Base-by-base conservation (phyloP, 495 filamentous ascomycete genomes). In the Xylaria bambusicola region DNA sequence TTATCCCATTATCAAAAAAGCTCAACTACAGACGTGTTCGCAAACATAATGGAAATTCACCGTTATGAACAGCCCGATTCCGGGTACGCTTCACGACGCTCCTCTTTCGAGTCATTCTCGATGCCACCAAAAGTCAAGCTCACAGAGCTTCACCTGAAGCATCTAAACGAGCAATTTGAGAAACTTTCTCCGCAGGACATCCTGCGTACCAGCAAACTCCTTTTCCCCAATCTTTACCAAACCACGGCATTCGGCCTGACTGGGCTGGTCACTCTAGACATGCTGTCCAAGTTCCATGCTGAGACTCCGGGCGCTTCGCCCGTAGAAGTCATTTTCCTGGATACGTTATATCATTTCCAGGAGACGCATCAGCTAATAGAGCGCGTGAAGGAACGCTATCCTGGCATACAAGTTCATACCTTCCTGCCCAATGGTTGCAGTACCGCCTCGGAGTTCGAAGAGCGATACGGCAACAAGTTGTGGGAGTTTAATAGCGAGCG, bases 181-280 rank as follows among this genome's bases (percentile, higher is more conserved):
- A 83, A 84, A 65, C 86, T 96, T 60, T 83, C 92, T 65, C 74
- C 75, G 41, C 65, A 73, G 86, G 93, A 94, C 65, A 88, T 97
- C 71, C 80, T 97, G 57, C 85, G 81, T 77, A 96, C 93, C 91
- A 91, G 87, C 80, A 86, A 92, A 69, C 87, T 89, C 55, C 88
- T 92, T 56, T 85, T 97, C 64, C 93, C 93, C 55, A 84, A 85
- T 64, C 88, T 97, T 12, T 96, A 86, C 79, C 93, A 97, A 75
- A 92, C 92, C 45, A 97, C 93, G 17, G 92, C 93, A 33, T 96
- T 97, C 65, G 93, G 93, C 42, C 78, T 97, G 42, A 93, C 92
- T 4, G 93, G 93, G 50, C 87, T 97, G 26, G 93, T 88, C 46
- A 96, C 91, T 50, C 71, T 96, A 63, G 93, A 97, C 72, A 95